Evolutionary conservation across 2,329 filamentous ascomycete species (phyloP).

Genomic region (Lasiodiplodia theobromae): DNA sequence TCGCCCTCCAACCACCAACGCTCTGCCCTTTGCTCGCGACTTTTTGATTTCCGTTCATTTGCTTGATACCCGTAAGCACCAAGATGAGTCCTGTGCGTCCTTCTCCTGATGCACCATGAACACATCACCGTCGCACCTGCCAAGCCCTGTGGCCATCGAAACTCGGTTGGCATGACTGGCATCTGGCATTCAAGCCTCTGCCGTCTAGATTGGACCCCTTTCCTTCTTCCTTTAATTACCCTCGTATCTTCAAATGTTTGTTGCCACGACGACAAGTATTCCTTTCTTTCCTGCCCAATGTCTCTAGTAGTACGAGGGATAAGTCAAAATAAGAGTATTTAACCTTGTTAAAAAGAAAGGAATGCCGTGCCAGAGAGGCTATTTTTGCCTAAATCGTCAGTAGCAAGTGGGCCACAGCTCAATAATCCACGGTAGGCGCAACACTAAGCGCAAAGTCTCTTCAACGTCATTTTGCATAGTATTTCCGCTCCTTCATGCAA

Average conservation of each 20-base stretch:
- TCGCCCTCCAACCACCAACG: not conserved
- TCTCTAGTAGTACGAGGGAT: not conserved
- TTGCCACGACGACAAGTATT: not conserved
- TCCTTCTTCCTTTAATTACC: not conserved
- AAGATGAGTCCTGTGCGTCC: not conserved
- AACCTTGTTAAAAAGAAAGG: no score
- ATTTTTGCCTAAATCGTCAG: no score
- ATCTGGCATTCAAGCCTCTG: not conserved
- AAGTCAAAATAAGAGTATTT: no score
- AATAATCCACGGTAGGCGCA: no score
- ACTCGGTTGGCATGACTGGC: not conserved
- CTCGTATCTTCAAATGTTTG: not conserved
- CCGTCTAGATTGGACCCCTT: no score
- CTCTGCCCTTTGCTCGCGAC: not conserved
- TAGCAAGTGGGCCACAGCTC: no score
- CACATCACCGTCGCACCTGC: not conserved
- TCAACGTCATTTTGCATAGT: no score
- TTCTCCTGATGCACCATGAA: not conserved
- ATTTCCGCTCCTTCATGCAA: no score
- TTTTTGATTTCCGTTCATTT: not conserved
- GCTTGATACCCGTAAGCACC: not conserved
- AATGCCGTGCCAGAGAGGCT: no score
- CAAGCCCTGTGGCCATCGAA: constrained; percentile 13
- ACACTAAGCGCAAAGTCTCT: no score
- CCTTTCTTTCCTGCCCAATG: not conserved